Evolutionary conservation across 495 filamentous ascomycete genomes (phyloP).

Genomic region (Aspergillus sclerotiicarbonarius): DNA sequence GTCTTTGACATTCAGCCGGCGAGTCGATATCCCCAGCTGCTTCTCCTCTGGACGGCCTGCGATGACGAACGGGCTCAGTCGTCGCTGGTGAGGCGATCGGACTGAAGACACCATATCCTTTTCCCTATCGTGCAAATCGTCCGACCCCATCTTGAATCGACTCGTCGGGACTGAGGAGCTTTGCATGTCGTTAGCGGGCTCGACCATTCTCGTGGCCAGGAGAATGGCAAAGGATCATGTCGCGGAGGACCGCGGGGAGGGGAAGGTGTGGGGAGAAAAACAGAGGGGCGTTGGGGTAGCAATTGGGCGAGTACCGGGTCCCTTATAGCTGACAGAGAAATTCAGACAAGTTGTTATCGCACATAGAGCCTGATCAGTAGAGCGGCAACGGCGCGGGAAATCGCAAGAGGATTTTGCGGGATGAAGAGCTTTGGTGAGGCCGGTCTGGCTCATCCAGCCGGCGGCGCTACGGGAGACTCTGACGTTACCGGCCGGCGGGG

Average conservation of each 20-base stretch:
- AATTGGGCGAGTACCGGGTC: conserved; percentile 13
- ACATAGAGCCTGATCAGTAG: conserved; percentile 2
- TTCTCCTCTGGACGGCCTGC: conserved; percentile 54
- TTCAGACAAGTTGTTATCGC: not conserved
- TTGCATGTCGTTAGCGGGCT: conserved; percentile 40
- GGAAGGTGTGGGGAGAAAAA: conserved; percentile 14
- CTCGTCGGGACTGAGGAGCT: conserved; percentile 22
- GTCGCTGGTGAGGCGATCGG: conserved; percentile 45
- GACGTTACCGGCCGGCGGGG: conserved; percentile 26
- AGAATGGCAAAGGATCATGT: conserved; percentile 36
- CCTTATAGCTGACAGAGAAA: conserved; percentile 2
- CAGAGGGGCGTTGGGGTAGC: conserved; percentile 10
- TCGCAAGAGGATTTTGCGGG: conserved; percentile 11
- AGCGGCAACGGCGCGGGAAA: conserved; percentile 6
- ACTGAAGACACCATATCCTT: conserved; percentile 44
- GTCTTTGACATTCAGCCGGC: conserved; percentile 61
- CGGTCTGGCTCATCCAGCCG: not conserved
- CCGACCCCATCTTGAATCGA: conserved; percentile 35
- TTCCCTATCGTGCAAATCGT: conserved; percentile 47
- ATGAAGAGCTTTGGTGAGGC: conserved; percentile 19
- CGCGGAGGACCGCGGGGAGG: conserved; percentile 24
- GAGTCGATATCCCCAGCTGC: conserved; percentile 55
- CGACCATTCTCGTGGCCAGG: conserved; percentile 47
- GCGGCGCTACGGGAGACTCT: conserved; percentile 24
- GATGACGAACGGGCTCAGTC: conserved; percentile 53